Evolutionary conservation across 2,329 filamentous ascomycete species (phyloP).

Genomic region (Neofusicoccum sp.): DNA sequence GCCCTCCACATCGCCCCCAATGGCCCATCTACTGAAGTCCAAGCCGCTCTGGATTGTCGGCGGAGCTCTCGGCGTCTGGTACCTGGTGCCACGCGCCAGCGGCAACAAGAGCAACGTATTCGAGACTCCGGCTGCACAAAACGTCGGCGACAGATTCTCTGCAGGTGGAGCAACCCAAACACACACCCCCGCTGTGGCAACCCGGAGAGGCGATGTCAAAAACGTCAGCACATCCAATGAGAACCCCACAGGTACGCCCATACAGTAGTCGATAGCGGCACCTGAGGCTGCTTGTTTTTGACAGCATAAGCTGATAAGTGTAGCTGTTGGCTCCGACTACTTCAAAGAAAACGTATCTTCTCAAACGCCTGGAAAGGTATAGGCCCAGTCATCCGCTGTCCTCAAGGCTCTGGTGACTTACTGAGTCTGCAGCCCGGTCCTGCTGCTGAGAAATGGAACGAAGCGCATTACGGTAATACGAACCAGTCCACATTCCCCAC

Average conservation of each 20-base stretch:
- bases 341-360: constrained; percentile 30
- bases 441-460: constrained; percentile 32
- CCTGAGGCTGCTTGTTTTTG: too few relatives aligned
- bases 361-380: constrained; percentile 27
- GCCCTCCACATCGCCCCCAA: background rate
- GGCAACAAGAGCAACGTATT: constrained; percentile 43
- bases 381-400: background rate
- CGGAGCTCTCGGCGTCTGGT: constrained; percentile 36
- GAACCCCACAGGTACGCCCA: constrained; percentile 33
- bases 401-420: background rate
- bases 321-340: constrained; percentile 13
- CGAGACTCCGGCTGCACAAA: constrained; percentile 38
- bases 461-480: constrained; percentile 33
- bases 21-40: constrained; percentile 10
- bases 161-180: constrained; percentile 35
- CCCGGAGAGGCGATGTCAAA: constrained; percentile 28
- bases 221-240: constrained; percentile 31
- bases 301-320: constrained; percentile 22
- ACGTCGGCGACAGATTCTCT: constrained; percentile 38
- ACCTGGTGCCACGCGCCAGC: constrained; percentile 40
- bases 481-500: too few relatives aligned
- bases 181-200: constrained; percentile 35
- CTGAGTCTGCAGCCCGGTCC: constrained; percentile 22
- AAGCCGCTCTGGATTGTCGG: constrained; percentile 18
- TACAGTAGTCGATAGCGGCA: background rate